Evolutionary conservation across 164 flowering plant species (phyloP).

Genomic region (Hamamelis virginiana): DNA sequence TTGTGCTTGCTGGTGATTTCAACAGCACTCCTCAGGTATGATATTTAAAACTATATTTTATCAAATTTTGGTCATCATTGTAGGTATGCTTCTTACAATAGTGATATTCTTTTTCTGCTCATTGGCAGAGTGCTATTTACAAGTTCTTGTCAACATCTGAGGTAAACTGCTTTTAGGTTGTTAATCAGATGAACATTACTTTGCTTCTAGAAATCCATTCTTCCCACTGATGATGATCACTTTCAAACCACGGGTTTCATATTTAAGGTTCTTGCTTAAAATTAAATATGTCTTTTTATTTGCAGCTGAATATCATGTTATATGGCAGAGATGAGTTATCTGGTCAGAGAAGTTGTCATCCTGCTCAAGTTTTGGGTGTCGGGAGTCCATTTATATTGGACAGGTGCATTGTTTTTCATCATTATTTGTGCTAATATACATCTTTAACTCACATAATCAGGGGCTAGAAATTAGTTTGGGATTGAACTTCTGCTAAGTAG

Average conservation of each 20-base stretch:
- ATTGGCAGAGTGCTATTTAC: slow-evolving; percentile 63
- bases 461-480: not conserved
- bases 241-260: not conserved
- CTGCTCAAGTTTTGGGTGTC: slow-evolving; percentile 40
- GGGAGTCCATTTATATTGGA: slow-evolving; percentile 27
- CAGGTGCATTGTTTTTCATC: slow-evolving; percentile 23
- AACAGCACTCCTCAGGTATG: slow-evolving; percentile 59
- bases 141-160: slow-evolving; percentile 59
- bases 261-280: slow-evolving; percentile 1
- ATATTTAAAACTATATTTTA: slow-evolving; percentile 3
- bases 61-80: not conserved
- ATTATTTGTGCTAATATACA: not conserved
- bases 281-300: slow-evolving; percentile 1
- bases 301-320: slow-evolving; percentile 50
- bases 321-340: slow-evolving; percentile 54
- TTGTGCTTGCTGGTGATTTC: slow-evolving; percentile 61
- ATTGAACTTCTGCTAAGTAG: not conserved
- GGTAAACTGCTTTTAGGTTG: slow-evolving; percentile 26
- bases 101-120: slow-evolving; percentile 4
- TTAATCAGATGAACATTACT: not conserved
- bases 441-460: not conserved
- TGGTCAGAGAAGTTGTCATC: slow-evolving; percentile 54
- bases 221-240: not conserved
- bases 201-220: not conserved
- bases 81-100: not conserved